Conservation (phyloP, 176 grass and related monocot species). For the Thinopyrum elongatum region DNA sequence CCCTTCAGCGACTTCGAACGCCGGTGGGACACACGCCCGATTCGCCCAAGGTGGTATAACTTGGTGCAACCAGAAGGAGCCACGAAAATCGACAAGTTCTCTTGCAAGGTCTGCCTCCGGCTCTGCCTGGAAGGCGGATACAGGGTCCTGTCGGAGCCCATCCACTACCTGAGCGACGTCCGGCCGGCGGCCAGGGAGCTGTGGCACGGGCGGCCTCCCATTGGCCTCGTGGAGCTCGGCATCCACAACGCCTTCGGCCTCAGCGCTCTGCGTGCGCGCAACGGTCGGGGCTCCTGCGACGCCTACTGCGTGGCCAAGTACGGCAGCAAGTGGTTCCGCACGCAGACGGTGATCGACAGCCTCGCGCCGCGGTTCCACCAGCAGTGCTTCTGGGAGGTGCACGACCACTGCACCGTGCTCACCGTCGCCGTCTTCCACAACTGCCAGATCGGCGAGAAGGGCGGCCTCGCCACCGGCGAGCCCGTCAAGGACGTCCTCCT, state of each 20-base stretch:
- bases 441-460: constrained; percentile 65
- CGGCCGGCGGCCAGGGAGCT: constrained; percentile 55
- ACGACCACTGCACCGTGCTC: constrained; percentile 75
- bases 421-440: constrained; percentile 86
- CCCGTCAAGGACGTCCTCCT: constrained; percentile 68
- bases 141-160: constrained; percentile 46
- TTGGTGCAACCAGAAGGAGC: constrained; percentile 46
- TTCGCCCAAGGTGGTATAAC: constrained; percentile 49
- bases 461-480: constrained; percentile 38
- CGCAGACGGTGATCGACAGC: constrained; percentile 66
- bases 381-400: constrained; percentile 80
- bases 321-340: constrained; percentile 78
- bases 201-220: constrained; percentile 33
- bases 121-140: constrained; percentile 59
- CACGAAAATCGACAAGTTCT: constrained; percentile 47
- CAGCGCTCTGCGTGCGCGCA: constrained; percentile 45
- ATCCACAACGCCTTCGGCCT: constrained; percentile 64
- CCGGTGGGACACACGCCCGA: constrained; percentile 40
- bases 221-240: constrained; percentile 74
- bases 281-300: constrained; percentile 65
- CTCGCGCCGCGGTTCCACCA: constrained; percentile 74
- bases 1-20: constrained; percentile 46
- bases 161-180: constrained; percentile 65
- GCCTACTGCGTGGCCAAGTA: constrained; percentile 87
- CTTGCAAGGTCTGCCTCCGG: constrained; percentile 26